A percentile compares a stretch with the other conserved stretches of the same genome.
Evolutionary conservation across 805 yeast genomes (phyloP).

Genomic region (Jamesozyma piceae): DNA sequence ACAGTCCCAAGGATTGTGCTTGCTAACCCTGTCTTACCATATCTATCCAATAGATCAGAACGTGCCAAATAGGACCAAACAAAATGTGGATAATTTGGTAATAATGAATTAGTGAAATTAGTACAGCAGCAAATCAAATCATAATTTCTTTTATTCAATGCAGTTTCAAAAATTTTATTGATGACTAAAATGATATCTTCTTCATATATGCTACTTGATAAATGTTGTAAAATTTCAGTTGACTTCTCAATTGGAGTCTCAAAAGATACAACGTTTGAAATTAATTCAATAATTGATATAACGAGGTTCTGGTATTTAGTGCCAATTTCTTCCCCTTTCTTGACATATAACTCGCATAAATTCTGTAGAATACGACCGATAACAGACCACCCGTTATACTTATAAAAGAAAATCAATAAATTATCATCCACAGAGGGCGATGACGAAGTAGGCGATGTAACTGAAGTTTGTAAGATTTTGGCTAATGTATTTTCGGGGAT

Average conservation of each 20-base stretch:
- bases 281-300: conserved; percentile 41
- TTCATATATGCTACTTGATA: conserved; percentile 39
- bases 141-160: conserved; percentile 47
- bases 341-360: conserved; percentile 27
- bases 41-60: conserved; percentile 53
- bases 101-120: conserved; percentile 41
- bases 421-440: conserved; percentile 15
- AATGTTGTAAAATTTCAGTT: conserved; percentile 29
- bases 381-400: conserved; percentile 80
- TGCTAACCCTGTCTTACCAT: conserved; percentile 57
- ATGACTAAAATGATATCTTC: conserved; percentile 51
- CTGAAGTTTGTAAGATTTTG: conserved; percentile 38
- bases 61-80: conserved; percentile 74
- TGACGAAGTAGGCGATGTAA: conserved; percentile 6
- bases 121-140: conserved; percentile 38
- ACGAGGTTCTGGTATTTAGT: conserved; percentile 33
- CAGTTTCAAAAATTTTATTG: conserved; percentile 58
- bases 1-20: conserved; percentile 55
- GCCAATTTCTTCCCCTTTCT: conserved; percentile 27
- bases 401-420: conserved; percentile 57
- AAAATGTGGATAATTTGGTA: conserved; percentile 45
- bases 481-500: conserved; percentile 58
- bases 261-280: conserved; percentile 39
- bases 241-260: conserved; percentile 32
- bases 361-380: conserved; percentile 72